Conservation (phyloP, 1,284 basidiomycete species). For the Singerocomus inundabilis region DNA sequence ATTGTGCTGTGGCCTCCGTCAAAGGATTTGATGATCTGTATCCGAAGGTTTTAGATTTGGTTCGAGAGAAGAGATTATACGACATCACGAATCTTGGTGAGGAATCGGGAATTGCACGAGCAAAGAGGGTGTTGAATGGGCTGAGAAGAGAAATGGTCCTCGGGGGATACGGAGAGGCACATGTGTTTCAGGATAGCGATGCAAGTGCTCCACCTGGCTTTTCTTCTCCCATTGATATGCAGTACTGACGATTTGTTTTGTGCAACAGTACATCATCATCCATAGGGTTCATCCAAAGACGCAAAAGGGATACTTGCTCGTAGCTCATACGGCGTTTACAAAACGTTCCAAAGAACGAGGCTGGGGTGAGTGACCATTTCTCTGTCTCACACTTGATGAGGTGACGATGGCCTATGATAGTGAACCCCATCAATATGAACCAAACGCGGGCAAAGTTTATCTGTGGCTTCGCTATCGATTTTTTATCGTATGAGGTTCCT, state of each 20-base stretch:
- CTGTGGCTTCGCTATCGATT: conserved; percentile 72
- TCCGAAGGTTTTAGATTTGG: conserved; percentile 85
- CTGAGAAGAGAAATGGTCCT: conserved; percentile 89
- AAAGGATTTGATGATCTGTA: conserved; percentile 98
- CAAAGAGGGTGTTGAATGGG: conserved; percentile 84
- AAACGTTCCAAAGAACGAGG: conserved; percentile 81
- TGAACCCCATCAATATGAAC: conserved; percentile 80
- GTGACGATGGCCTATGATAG: conserved; percentile 38
- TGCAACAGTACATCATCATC: conserved; percentile 74
- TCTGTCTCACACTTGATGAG: neutral
- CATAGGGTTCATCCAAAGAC: conserved; percentile 89
- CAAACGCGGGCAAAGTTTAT: conserved; percentile 79
- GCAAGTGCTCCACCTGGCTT: conserved; percentile 51
- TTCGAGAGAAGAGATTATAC: conserved; percentile 79
- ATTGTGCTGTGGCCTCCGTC: conserved; percentile 84
- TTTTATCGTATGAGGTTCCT: conserved; percentile 61
- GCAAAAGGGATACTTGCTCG: conserved; percentile 87
- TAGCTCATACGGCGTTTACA: conserved; percentile 87
- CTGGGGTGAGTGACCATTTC: conserved; percentile 45
- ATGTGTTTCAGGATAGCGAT: conserved; percentile 93
- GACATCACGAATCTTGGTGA: conserved; percentile 55
- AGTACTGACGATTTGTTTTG: conserved; percentile 6
- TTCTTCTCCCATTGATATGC: neutral
- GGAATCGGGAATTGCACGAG: conserved; percentile 70
- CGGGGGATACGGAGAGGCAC: conserved; percentile 81